Evolutionary conservation across 164 flowering plant species (phyloP), one percentile per base, ranked within the genome.

Genomic region (Saururus chinensis): DNA sequence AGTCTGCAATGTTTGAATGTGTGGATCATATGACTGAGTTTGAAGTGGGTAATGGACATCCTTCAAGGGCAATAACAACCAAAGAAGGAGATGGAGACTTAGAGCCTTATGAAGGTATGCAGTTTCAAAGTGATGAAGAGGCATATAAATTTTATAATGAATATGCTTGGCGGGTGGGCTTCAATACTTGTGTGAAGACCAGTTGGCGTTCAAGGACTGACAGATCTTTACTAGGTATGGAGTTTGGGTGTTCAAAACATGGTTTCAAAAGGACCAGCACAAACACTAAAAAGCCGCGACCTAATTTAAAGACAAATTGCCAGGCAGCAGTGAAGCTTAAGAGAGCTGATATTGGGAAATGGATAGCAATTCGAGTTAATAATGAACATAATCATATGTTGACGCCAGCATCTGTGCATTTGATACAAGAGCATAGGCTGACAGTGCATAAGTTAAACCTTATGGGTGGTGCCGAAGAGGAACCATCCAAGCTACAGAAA

Each of bases 81-180:
- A 30, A 30, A 6, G 6, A 30, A 30, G 37, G 37, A 6, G 37
- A 30, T 30, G 37, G 37, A 53, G 22, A 7, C 10, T 20, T 51
- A 37, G 68, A 65, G 40, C 68, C 68, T 17, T 51, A 30, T 59
- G 62, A 58, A 42, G 68, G 68, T 35, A 59, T 65, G 68, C 49
- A 51, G 19, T 65, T 65, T 65, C 37, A 25, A 41, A 45, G 55
- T 12, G 62, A 51, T 49, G 68, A 65, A 20, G 51, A 58, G 37
- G 68, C 68, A 7, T 58, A 59, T 51, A 21, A 25, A 11, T 65
- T 65, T 23, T 65, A 65, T 21, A 59, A 65, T 60, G 62, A 22
- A 19, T 65, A 59, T 40, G 68, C 68, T 14, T 45, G 53, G 49
- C 25, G 49, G 4, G 41, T 51, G 48, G 68, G 68, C 10, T 65